Evolutionary conservation across 1,284 basidiomycete species (phyloP), one percentile per base, ranked within the genome.

Genomic region (Rhodofomes roseus): DNA sequence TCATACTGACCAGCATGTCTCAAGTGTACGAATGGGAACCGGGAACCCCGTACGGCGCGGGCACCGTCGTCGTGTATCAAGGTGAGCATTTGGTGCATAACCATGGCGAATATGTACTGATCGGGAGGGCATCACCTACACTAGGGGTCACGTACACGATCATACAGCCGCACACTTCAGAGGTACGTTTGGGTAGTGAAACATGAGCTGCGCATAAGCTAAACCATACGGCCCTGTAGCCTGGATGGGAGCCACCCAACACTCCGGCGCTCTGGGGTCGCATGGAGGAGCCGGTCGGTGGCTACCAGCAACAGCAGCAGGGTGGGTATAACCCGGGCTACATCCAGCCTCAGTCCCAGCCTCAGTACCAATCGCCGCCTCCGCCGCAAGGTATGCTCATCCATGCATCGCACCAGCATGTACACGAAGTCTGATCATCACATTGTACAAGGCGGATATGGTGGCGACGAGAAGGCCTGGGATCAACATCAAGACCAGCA

Each of bases 241-340:
- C 75, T 36, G 86, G 88, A 63, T 90, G 89, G 89, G 72, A 81
- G 31, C 89, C 89, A 1, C 68, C 76, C 9, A 63, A 71, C 18
- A 84, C 82, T 1, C 87, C 89, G 36, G 86, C 86, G 8, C 78
- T 91, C 37, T 91, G 89, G 89, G 85, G 82, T 54, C 79, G 76
- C 54, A 51, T 84, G 40, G 71, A 75, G 36, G 77, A 77, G 50
- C 69, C 72, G 36, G 59, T 60, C 27, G 41, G 58, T 12, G 54
- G 59, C 16, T 62, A 65, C 29, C 66, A 67, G 7, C 61, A 67
- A n/a, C 54, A 50, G 39, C 48, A 50, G 25, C 41, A 3, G 6
- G 62, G 59, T 18, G 63, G 64, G 34, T 65, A 61, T 60, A 58
- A 62, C 43, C 63, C 62, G 16, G 53, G 59, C 34, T 62, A 63